A percentile compares a stretch with the other conserved stretches of the same genome.
phyloP scores from a whole-genome alignment of 75 land plant genomes.

The Pinus tabuliformis region DNA sequence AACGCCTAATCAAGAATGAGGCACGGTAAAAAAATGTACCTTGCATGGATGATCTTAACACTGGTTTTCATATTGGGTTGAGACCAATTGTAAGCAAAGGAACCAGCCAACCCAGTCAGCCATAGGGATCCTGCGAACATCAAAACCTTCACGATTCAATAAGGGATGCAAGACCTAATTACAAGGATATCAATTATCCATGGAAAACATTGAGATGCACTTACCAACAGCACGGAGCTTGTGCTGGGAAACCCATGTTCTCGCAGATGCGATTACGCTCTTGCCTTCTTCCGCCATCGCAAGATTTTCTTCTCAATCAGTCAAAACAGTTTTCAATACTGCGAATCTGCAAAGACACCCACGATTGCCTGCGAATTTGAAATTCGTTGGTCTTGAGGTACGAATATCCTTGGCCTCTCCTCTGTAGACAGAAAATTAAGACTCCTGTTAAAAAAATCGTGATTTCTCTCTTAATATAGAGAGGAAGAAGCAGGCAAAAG shows the following conservation, averaged over 20 bases:
- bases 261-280: constrained; percentile 35
- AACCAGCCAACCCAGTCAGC: constrained; percentile 64
- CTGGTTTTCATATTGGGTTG: constrained; percentile 81
- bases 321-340: too few species aligned
- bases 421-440: too few species aligned
- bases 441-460: too few species aligned
- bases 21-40: constrained; percentile 30
- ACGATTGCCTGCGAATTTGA: too few species aligned
- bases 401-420: too few species aligned
- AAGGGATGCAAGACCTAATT: neutral
- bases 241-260: constrained; percentile 69
- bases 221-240: constrained; percentile 83
- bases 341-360: too few species aligned
- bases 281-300: constrained; percentile 35
- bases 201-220: neutral
- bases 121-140: constrained; percentile 58
- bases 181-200: neutral
- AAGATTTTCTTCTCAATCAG: neutral
- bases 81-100: constrained; percentile 88
- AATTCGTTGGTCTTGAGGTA: too few species aligned
- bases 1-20: neutral
- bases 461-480: too few species aligned
- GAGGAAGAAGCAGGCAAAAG: too few species aligned
- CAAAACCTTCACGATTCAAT: neutral
- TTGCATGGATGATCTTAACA: constrained; percentile 84